phyloP scores from a whole-genome alignment of 108 stramenopile genomes.

The Fragilaria crotonensis region DNA sequence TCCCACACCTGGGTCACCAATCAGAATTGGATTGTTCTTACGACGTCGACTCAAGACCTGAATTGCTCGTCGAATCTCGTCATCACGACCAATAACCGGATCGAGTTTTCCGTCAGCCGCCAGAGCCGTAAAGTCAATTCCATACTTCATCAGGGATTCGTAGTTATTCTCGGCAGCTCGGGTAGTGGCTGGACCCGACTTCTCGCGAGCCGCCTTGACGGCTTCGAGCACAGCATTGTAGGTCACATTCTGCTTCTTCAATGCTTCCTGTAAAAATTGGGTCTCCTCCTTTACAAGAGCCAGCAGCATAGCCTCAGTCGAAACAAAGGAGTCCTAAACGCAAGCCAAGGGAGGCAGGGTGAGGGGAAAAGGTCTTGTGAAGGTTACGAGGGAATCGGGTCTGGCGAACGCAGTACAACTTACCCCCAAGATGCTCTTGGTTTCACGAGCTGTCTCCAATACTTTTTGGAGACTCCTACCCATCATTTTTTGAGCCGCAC shows the following conservation, averaged over 20 bases:
- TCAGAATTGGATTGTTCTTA: conserved; percentile 98
- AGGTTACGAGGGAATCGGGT: neutral
- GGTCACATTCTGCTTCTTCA: conserved; percentile 41
- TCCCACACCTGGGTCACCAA: conserved; percentile 97
- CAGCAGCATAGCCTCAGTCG: conserved; percentile 62
- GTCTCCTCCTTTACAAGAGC: conserved; percentile 56
- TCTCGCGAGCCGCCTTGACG: conserved; percentile 53
- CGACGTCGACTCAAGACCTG: conserved; percentile 94
- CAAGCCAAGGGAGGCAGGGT: neutral
- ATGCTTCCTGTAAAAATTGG: conserved; percentile 51
- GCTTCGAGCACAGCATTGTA: conserved; percentile 43
- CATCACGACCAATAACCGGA: conserved; percentile 98
- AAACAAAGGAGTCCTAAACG: conserved; percentile 68
- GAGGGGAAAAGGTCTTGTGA: neutral
- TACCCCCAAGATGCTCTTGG: conserved; percentile 45
- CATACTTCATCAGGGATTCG: conserved; percentile 93
- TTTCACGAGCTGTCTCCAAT: conserved; percentile 44
- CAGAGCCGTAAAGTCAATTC: conserved; percentile 88
- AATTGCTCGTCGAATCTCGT: conserved; percentile 94
- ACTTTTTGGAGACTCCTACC: conserved; percentile 55
- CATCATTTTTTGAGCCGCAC: conserved; percentile 56
- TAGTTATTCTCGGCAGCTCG: conserved; percentile 83
- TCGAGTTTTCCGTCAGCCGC: conserved; percentile 83
- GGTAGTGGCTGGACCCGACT: conserved; percentile 48
- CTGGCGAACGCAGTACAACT: conserved; percentile 2